Evolutionary conservation across 1,284 basidiomycete species (phyloP), one percentile per base, ranked within the genome.

Genomic region (Coriolopsis trogii): DNA sequence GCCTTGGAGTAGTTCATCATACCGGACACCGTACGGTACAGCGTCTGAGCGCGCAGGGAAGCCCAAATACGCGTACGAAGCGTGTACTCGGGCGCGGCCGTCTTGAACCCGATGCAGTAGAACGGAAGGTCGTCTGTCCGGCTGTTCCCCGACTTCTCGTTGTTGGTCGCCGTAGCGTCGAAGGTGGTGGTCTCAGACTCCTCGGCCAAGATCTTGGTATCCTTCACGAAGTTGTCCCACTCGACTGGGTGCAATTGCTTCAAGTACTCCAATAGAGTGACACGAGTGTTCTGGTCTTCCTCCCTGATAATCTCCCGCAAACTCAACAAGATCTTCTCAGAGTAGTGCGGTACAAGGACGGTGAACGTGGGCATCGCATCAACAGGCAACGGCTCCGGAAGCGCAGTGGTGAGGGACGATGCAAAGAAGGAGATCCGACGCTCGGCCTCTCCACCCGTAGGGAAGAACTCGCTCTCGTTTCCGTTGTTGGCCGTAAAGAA

Each of bases 1-100:
- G 96, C 96, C 78, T 99, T 99, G 64, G 92, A 91, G 76, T 99
- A 99, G 79, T 99, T 99, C 97, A 99, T 99, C 90, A 99, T 98
- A 51, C 97, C 97, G n/a, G 97, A 99, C n/a, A 99, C 95, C 13
- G 97, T 99, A 60, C 97, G 91, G 74, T 99, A 99, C 29, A 99
- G 82, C 0, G 97, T 99, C 75, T 99, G 97, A 10, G 95, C 96
- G 53, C 97, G 92, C 23, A 99, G 82, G 15, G 96, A 99, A 1
- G 97, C 96, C 97, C 97, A 99, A 64, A 99, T 99, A 72, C 97
- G 92, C 0, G 97, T 99, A 63, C 96, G 94, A 38, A 99, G 86
- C 16, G 96, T 99, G 73, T 98, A 99, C 71, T 99, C 97, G 12
- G 96, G 96, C 5, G 96, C 95, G 10, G 97, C 95, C 9, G 91